Base-by-base conservation (phyloP, 116 monocot genomes). In the Dioscorea cayenensis region DNA sequence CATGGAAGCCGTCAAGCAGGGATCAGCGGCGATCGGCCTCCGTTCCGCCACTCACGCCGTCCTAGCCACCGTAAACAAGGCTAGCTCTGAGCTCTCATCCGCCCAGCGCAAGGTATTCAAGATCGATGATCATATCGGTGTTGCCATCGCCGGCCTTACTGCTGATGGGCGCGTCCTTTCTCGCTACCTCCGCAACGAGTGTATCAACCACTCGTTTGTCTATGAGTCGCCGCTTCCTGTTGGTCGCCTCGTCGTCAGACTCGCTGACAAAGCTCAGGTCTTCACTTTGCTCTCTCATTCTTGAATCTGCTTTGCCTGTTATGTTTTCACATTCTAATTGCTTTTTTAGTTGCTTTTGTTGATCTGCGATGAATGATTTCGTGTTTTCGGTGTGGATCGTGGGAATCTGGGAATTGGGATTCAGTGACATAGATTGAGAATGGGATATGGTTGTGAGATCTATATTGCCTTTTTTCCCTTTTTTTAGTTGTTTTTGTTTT, bases 231-330 rank as follows among this genome's bases (percentile, higher is more conserved):
- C 92, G 1, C 90, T 97, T 36, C 92, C 97, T 20, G 90, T 97
- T 14, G 77, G 79, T 7, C 66, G 99, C 8, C 85, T 99, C 48
- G 99, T 89, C 32, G 89, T 99, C 66, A 79, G 78, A 36, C 86
- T 99, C 19, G 99, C 99, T 20, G 99, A 99, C 61, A 99, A 99
- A 77, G 99, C 99, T 17, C 99, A 99, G 99, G 99, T 97, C 28
- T 4, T 11, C 19, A 48, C 0, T 2, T 62, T 52, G 2, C 22
- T 14, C 59, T 10, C 11, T 10, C n/a, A 7, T 32, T n/a, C 22
- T 12, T 36, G 19, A 36, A 25, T 77, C 38, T 22, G 13, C 25
- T 27, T 51, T 49, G 2, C 19, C 49, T 62, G 20, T 7, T 20
- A 4, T 22, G n/a, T 16, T 55, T 16, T 27, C 62, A 8, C 3